Percentiles rank a stretch among this genome's conserved stretches.
Evolutionary conservation across 208 protist genomes (phyloP).

Genomic region (Acanthamoeba culbertsoni): DNA sequence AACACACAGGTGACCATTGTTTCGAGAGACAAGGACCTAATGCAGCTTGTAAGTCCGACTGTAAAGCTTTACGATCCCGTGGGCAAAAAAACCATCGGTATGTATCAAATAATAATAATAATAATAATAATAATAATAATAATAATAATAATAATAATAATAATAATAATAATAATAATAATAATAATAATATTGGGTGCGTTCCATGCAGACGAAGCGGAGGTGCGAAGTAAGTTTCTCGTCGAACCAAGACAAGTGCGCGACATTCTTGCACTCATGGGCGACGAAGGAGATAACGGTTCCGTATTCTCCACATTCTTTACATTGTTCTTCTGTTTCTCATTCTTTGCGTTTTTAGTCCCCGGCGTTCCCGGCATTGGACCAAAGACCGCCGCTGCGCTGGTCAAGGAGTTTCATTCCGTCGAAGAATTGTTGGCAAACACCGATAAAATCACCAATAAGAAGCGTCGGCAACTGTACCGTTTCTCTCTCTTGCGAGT

Average conservation of each 20-base stretch:
- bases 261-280: slow-evolving; percentile 19
- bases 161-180: too few species aligned
- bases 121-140: too few species aligned
- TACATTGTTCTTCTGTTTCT: not conserved
- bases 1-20: not conserved
- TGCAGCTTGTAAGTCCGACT: not conserved
- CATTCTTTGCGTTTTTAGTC: not conserved
- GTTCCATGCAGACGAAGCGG: not conserved
- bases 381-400: slow-evolving; percentile 14
- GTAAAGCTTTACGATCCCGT: slow-evolving; percentile 29
- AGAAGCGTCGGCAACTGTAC: not conserved
- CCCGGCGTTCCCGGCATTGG: slow-evolving; percentile 28
- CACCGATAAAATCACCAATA: not conserved
- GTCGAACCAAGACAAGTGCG: not conserved
- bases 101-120: too few species aligned
- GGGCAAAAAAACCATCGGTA: not conserved
- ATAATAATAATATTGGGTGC: not conserved
- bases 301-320: not conserved
- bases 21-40: slow-evolving; percentile 1
- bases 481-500: not conserved
- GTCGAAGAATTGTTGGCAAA: not conserved
- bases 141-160: too few species aligned
- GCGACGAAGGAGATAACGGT: slow-evolving; percentile 29
- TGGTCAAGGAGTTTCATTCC: not conserved
- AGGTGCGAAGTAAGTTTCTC: slow-evolving; percentile 13